phyloP scores from a whole-genome alignment of 2,329 filamentous ascomycete species.

The Hymenoscyphus infarciens region DNA sequence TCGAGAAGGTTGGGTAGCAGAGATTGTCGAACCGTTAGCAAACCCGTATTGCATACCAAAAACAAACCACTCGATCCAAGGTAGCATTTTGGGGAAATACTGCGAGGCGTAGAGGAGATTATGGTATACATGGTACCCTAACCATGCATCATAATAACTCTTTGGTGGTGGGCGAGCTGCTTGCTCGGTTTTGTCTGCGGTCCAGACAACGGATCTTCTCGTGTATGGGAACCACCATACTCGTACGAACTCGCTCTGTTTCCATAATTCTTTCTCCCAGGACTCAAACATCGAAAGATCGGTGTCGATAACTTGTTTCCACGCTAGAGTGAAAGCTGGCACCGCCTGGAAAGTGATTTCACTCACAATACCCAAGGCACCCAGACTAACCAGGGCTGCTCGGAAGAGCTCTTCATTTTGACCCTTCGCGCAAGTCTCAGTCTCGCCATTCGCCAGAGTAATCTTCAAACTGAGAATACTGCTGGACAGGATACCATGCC shows the following conservation, averaged over 20 bases:
- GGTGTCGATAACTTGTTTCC: slow-evolving; percentile 74
- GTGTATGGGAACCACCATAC: slow-evolving; percentile 99
- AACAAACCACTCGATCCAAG: slow-evolving; percentile 92
- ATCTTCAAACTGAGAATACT: slow-evolving; percentile 72
- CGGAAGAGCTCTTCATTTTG: slow-evolving; percentile 78
- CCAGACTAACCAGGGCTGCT: slow-evolving; percentile 81
- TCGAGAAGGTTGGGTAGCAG: slow-evolving; percentile 76
- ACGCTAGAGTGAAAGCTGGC: slow-evolving; percentile 77
- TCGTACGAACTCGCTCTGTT: slow-evolving; percentile 78
- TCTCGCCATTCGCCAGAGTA: slow-evolving; percentile 75
- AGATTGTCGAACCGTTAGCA: slow-evolving; percentile 60
- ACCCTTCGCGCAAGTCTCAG: slow-evolving; percentile 63
- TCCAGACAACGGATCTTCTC: slow-evolving; percentile 83
- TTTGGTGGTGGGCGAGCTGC: slow-evolving; percentile 51
- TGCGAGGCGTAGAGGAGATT: slow-evolving; percentile 80
- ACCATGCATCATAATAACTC: slow-evolving; percentile 74
- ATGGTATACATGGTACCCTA: slow-evolving; percentile 91
- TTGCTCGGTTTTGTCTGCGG: slow-evolving; percentile 72
- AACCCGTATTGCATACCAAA: slow-evolving; percentile 98
- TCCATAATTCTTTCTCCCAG: slow-evolving; percentile 79
- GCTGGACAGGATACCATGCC: slow-evolving; percentile 80
- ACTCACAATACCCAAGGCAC: slow-evolving; percentile 84
- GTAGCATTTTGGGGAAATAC: slow-evolving; percentile 73
- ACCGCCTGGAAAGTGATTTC: slow-evolving; percentile 83
- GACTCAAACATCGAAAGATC: slow-evolving; percentile 64